phyloP scores from a whole-genome alignment of 2,329 filamentous ascomycete species.

The Xylariaceae sp. region DNA sequence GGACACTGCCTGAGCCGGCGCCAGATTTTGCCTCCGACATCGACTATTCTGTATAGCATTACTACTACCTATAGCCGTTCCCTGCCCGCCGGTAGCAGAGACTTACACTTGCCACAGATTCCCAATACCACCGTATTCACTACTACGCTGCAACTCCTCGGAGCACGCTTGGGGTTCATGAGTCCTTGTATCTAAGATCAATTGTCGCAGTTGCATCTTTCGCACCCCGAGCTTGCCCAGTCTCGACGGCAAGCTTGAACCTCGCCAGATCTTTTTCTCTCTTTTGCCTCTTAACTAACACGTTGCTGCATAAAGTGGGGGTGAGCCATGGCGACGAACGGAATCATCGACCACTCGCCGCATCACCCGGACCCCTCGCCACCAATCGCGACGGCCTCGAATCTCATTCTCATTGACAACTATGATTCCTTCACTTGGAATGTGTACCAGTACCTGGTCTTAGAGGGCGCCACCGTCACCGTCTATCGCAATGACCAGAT shows the following conservation, averaged over 20 bases:
- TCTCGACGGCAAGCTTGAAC: too few relatives aligned
- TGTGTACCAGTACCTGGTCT: slow-evolving; percentile 93
- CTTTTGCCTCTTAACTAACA: too few relatives aligned
- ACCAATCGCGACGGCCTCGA: slow-evolving; percentile 74
- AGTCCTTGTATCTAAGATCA: background rate
- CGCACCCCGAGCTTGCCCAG: too few relatives aligned
- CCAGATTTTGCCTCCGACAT: slow-evolving; percentile 2
- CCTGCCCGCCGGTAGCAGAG: background rate
- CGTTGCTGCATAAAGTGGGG: too few relatives aligned
- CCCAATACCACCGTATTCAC: too few relatives aligned
- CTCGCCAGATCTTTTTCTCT: too few relatives aligned
- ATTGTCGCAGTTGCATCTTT: too few relatives aligned
- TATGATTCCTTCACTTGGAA: slow-evolving; percentile 99
- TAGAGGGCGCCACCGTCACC: slow-evolving; percentile 89
- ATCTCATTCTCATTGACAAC: slow-evolving; percentile 95
- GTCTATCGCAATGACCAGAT: slow-evolving; percentile 93
- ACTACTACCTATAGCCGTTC: too few relatives aligned
- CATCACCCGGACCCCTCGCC: slow-evolving; percentile 73
- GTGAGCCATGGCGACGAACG: slow-evolving; percentile 42
- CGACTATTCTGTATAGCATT: too few relatives aligned
- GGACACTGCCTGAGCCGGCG: slow-evolving; percentile 13
- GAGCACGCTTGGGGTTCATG: background rate
- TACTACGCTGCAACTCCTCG: too few relatives aligned
- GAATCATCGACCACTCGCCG: slow-evolving; percentile 76
- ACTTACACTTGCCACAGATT: too few relatives aligned